phyloP scores from a whole-genome alignment of 257 asterid species.

The Anisodus tanguticus region DNA sequence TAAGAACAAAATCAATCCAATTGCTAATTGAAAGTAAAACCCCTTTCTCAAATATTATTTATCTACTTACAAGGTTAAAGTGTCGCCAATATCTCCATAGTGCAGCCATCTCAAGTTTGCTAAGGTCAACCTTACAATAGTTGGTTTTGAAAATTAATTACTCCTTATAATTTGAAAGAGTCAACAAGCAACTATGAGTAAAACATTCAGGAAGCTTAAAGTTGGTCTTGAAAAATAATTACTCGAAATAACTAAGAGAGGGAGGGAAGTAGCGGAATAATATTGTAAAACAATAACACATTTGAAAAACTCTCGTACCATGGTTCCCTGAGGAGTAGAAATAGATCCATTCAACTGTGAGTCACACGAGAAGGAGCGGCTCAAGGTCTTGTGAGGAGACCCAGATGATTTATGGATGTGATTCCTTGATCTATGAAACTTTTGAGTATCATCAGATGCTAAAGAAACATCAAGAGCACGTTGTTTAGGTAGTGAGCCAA shows the following conservation, averaged over 20 bases:
- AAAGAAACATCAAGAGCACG: constrained; percentile 31
- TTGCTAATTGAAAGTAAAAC: too few species aligned
- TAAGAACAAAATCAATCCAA: too few species aligned
- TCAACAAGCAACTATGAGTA: background rate
- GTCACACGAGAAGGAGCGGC: constrained; percentile 65
- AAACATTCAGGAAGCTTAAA: background rate
- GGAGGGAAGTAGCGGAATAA: too few species aligned
- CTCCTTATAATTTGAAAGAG: background rate
- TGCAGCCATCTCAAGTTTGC: constrained; percentile 87
- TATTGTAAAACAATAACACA: too few species aligned
- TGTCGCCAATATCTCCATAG: constrained; percentile 81
- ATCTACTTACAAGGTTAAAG: constrained; percentile 76
- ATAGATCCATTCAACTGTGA: constrained; percentile 66
- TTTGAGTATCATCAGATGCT: constrained; percentile 81
- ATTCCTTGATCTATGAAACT: constrained; percentile 69
- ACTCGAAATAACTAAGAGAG: too few species aligned
- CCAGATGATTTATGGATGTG: constrained; percentile 63
- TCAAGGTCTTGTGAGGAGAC: constrained; percentile 53
- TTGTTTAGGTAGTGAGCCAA: constrained; percentile 53
- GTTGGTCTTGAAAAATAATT: too few species aligned
- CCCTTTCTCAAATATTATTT: too few species aligned
- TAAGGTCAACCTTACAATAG: constrained; percentile 58
- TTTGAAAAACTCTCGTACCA: constrained; percentile 43
- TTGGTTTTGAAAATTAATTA: background rate
- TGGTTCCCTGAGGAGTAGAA: constrained; percentile 53